Evolutionary conservation across 345 rosid genomes (phyloP).

Genomic region (Balakata baccata): DNA sequence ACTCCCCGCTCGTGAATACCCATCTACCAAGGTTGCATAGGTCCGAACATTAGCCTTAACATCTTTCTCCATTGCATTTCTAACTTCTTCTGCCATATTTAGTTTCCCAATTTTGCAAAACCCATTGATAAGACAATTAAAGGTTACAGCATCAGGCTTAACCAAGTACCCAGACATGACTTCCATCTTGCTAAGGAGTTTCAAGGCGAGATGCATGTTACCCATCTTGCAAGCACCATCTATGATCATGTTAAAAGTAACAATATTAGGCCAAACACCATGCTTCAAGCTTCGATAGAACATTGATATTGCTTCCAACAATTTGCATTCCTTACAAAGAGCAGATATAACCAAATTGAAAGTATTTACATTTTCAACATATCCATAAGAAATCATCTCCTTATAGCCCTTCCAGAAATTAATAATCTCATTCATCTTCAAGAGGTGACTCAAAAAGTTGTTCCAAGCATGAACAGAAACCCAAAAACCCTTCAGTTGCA

Average conservation of each 20-base stretch:
- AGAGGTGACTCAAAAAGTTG: constrained; percentile 56
- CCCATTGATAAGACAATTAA: constrained; percentile 41
- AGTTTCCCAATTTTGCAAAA: constrained; percentile 17
- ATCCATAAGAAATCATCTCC: constrained; percentile 48
- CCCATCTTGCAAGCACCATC: constrained; percentile 47
- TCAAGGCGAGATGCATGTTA: constrained; percentile 41
- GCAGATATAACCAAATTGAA: constrained; percentile 60
- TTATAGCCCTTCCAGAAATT: constrained; percentile 53
- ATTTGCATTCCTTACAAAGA: constrained; percentile 46
- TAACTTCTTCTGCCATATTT: constrained; percentile 14
- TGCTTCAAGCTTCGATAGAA: constrained; percentile 58
- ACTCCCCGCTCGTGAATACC: constrained; percentile 14
- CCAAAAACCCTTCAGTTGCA: constrained; percentile 32
- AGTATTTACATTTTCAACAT: constrained; percentile 58
- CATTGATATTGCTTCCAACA: constrained; percentile 47
- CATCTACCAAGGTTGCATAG: constrained; percentile 25
- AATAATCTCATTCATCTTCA: constrained; percentile 48
- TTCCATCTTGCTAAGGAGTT: constrained; percentile 46
- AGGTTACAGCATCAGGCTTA: constrained; percentile 53
- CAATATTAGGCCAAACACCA: constrained; percentile 52
- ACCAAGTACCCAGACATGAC: constrained; percentile 39
- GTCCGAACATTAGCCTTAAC: constrained; percentile 18
- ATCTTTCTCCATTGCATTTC: constrained; percentile 13
- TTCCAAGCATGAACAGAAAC: constrained; percentile 68
- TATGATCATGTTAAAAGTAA: constrained; percentile 64